Evolutionary conservation across 2,329 filamentous ascomycete species (phyloP), one percentile per base, ranked within the genome.

Genomic region (Bipolaris zeicola): DNA sequence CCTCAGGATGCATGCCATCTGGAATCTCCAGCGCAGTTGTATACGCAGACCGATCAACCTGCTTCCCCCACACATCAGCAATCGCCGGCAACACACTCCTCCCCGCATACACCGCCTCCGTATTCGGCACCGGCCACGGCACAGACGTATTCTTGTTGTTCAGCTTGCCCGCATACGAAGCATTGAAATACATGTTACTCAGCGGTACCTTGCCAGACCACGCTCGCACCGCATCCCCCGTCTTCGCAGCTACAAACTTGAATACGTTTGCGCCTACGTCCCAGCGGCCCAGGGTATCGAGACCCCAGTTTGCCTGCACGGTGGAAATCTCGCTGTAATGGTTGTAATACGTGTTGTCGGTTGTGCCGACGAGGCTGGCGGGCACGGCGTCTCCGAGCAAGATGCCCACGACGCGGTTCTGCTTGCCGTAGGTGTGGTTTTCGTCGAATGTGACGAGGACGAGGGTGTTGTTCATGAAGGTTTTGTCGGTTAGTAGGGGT

Each of bases 361-460:
- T 85, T 22, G 89, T 91, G 53, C 89, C 89, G 39, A 86, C 77
- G 1, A 89, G 82, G n/a, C 83, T 50, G 4, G 79, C 50, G 10
- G 89, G 89, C 2, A 96, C 76, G n/a, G 87, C 88, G 56, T 90
- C 90, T 14, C 91, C 91, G 3, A 95, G 78, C 0, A 95, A 82
- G 62, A 95, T 82, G 60, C 80, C 85, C 57, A 91, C 84, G 50
- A 95, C 83, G 38, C 82, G 81, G 82, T 95, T 95, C 65, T 84
- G 83, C 24, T 80, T 77, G 5, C 80, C 75, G 76, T 92, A 92
- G 8, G 83, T 86, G 66, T 88, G 85, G 72, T 87, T 90, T 78
- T 95, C 91, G 62, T 95, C 91, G 68, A 92, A 95, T 2, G 83
- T 93, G 57, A 95, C 75, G 5, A 94, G 79, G 8, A 95, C 83